Evolutionary conservation across 140 eudicot genomes (phyloP), one percentile per base, ranked within the genome.

Genomic region (Cichorium intybus): DNA sequence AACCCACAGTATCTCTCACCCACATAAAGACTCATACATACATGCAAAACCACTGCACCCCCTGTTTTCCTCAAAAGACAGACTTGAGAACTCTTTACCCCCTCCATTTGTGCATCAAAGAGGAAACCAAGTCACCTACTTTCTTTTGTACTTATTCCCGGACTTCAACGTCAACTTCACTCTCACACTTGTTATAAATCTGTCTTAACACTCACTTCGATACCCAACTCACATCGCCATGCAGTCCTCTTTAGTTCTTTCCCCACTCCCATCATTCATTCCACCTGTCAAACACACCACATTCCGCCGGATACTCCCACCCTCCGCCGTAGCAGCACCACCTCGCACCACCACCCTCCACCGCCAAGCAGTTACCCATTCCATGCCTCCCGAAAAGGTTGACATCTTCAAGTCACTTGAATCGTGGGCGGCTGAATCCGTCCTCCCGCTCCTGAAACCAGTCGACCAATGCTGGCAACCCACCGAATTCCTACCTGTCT

Each of bases 381-480:
- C 86, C 7, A 79, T 82, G 82, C 84, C 89, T 6, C 89, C 82
- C 0, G 86, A 82, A 60, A 82, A 82, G 62, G 34, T 24, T 1
- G 86, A 86, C 12, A 67, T 86, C 50, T 82, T 86, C 51, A 69
- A 80, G 43, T 86, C 89, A 5, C 77, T 86, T 3, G 78, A 86
- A 10, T 45, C 77, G 8, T 86, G 95, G 95, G 89, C 87, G 2
- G 46, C 56, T 4, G 24, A 80, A 6, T 77, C 81, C 41, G 68
- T 86, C 51, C 74, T 79, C 41, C 77, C 79, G 8, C 86, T 65
- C 56, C 82, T 86, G n/a, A 86, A 74, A 82, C 81, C 73, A 22
- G 87, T 86, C 24, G 79, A 82, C 22, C 64, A 33, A 4, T 75
- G 65, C 60, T 86, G 95, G 95, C 89, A 86, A 61, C 89, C 95